Evolutionary conservation across 805 yeast species (phyloP).

Genomic region (Lipomyces yamanashiensis): DNA sequence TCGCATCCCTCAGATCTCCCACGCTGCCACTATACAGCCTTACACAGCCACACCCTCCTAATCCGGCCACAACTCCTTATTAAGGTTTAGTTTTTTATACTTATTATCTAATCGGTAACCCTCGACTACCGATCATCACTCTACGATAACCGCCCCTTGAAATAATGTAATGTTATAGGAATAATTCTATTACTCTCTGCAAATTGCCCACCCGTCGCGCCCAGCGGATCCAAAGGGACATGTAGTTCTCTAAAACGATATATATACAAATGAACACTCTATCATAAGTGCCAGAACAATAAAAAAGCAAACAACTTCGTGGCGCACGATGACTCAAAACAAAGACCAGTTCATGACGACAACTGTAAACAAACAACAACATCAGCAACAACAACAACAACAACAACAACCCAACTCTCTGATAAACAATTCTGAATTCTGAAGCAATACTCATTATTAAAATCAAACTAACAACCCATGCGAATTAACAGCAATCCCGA

Average conservation of each 20-base stretch:
- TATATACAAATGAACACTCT: not conserved
- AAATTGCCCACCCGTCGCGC: constrained; percentile 6
- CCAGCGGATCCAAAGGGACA: constrained; percentile 8
- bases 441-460: constrained; percentile 1
- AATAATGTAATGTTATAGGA: no score
- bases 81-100: no score
- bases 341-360: not conserved
- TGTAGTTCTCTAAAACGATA: not conserved
- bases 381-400: not conserved
- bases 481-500: not conserved
- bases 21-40: no score
- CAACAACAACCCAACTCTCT: not conserved
- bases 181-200: no score
- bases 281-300: not conserved
- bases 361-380: not conserved
- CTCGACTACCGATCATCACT: no score
- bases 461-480: not conserved
- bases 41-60: no score
- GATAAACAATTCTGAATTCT: not conserved
- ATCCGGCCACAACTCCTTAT: no score
- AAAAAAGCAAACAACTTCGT: not conserved
- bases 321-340: constrained; percentile 5
- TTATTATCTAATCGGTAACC: no score
- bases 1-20: no score
- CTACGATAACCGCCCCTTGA: no score